These are phyloP conservation scores for Austroboletus eburneus DNA, from an alignment of 768 basidiomycete genomes.

Conservation along the genomic window DNA sequence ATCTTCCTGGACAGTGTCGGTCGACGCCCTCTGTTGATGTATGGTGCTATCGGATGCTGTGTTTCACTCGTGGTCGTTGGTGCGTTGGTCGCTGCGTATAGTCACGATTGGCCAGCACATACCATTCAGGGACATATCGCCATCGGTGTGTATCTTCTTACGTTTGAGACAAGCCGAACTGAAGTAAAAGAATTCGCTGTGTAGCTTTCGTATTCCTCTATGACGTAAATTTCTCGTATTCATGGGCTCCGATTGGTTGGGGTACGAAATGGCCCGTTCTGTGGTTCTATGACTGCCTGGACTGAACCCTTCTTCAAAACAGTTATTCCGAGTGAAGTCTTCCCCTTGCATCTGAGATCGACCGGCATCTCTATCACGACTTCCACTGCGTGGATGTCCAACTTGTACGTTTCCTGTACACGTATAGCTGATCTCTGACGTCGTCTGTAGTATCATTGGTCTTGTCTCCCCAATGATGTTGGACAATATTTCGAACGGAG, in stretches of 20 bases:
- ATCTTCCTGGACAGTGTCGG: conserved; percentile 37
- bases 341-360: conserved; percentile 38
- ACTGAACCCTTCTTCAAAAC: conserved; percentile 15
- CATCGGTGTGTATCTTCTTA: conserved; percentile 24
- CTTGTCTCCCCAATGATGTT: conserved; percentile 28
- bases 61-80: conserved; percentile 28
- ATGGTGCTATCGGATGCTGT: conserved; percentile 34
- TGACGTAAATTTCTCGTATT: conserved; percentile 33
- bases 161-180: conserved; percentile 9
- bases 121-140: conserved; percentile 23
- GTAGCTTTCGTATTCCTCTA: conserved; percentile 39
- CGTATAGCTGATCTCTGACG: neutral
- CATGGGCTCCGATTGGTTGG: conserved; percentile 31
- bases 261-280: conserved; percentile 10
- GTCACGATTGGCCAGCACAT: conserved; percentile 28
- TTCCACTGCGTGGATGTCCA: conserved; percentile 40
- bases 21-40: conserved; percentile 37
- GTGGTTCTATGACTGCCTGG: neutral
- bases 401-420: conserved; percentile 22
- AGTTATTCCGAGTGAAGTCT: conserved; percentile 40
- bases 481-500: conserved; percentile 16
- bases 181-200: conserved; percentile 11
- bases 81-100: conserved; percentile 25
- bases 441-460: conserved; percentile 22
- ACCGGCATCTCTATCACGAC: conserved; percentile 41